Base-by-base conservation (phyloP, 1,284 basidiomycete genomes). In the Cystobasidium pallidum region DNA sequence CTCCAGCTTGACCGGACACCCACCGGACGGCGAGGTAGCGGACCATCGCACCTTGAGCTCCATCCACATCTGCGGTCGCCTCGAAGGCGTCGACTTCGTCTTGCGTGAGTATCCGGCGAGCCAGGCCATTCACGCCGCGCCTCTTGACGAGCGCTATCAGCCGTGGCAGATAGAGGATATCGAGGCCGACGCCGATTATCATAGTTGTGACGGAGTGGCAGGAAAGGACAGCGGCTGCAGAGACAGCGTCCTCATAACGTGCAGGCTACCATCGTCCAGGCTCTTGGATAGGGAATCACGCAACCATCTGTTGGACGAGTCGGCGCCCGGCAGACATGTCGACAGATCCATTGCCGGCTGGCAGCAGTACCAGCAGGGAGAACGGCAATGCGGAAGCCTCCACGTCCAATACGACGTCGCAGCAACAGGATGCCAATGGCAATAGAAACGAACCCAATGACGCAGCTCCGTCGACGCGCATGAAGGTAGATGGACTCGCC, bases 161-260 rank as follows among this genome's bases (percentile, higher is more conserved):
- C 2, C 78, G 70, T 0, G 75, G 24, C 30, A 78, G 67, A 41
- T 73, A 68, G 24, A 78, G 70, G 17, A 78, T 49, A 72, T 78
- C 78, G 64, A 76, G 73, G 19, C 78, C 78, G 54, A 78, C 63
- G 4, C 78, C 77, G 26, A 77, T 47, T 45, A 78, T 73, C 19
- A 67, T 72, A 54, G 30, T 63, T 17, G 13, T n/a, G 43, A 28
- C 4, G 30, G 24, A 39, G 11, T 13, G 41, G 11, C 17, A 19
- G 21, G 21, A 32, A 26, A 47, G 39, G 36, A n/a, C 15, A 28
- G 43, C 30, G n/a, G 43, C 21, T 30, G 36, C 6, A 28, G 36
- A 39, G 36, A 13, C 59, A 45, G 21, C 15, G 17, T 41, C 15
- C 19, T 30, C 41, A 62, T 24, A 28, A 3, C n/a, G 49, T 24